Evolutionary conservation across 495 filamentous ascomycete genomes (phyloP), one percentile per base, ranked within the genome.

Genomic region (Pyrenula massariospora): DNA sequence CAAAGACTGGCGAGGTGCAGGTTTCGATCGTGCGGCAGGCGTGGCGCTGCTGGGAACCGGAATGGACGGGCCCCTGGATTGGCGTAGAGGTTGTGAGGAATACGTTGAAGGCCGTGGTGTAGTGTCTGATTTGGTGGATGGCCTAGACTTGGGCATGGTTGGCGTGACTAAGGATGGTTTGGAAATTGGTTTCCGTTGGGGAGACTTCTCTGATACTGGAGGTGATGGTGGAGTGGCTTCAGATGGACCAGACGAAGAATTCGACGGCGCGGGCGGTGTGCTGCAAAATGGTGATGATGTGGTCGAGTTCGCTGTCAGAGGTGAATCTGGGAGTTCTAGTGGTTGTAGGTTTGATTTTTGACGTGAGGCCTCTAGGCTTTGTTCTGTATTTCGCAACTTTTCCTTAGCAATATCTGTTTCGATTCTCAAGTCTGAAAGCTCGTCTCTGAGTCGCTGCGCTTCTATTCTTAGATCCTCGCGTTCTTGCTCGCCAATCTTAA

Each of bases 351-450:
- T 68, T 59, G 76, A 68, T 60, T 78, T 75, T 67, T 81, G 75
- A 59, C 79, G 72, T 62, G 78, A 69, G 56, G 74, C 68, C 61
- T 76, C 74, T 12, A 77, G 74, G 50, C 75, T 66, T 12, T 68
- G 70, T 62, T 87, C 82, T 22, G 81, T 73, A 55, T 86, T 82
- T 58, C 84, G 84, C 58, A 98, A 75, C 76, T 94, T 96, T 73
- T 95, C 89, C 63, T 92, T 85, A 59, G 89, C 79, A 61, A 98
- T 96, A 67, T 97, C 93, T 59, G 87, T 86, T 63, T 98, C 93
- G 55, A 98, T 86, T 76, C 86, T 92, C 54, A 96, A 79, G 65
- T 98, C 93, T 1, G 87, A 87, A 10, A 96, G 75, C 63, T 98
- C 93, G 63, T 96, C 90, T 19, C 88, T 82, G 53, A 97, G 71